Evolutionary conservation across 2,329 filamentous ascomycete species (phyloP).

Genomic region (Colletotrichum gloeosporioides): DNA sequence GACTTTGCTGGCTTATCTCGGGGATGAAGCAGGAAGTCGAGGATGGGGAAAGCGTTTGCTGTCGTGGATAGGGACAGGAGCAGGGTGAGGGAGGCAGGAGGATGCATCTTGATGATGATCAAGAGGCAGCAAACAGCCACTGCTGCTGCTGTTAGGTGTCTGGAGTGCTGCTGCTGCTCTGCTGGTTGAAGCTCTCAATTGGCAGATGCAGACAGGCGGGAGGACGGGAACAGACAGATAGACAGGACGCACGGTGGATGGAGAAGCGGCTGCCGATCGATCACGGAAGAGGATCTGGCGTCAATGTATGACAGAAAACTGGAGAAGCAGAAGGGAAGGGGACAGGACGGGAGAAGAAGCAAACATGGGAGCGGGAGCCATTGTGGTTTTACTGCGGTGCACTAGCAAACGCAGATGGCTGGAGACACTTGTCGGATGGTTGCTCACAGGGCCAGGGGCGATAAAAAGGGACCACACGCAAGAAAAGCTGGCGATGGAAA

Average conservation of each 20-base stretch:
- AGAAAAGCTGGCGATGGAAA: constrained; percentile 16
- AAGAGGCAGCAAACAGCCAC: not conserved
- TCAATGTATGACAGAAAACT: constrained; percentile 1
- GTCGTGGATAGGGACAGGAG: constrained; percentile 28
- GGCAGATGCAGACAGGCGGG: not conserved
- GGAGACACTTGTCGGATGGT: not conserved
- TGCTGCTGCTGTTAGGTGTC: not conserved
- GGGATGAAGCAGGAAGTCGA: constrained; percentile 15
- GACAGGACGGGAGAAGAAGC: not conserved
- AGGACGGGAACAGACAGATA: not conserved
- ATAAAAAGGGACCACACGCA: not conserved
- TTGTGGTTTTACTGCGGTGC: constrained; percentile 19
- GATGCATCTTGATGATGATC: constrained; percentile 33
- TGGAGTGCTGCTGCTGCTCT: not conserved
- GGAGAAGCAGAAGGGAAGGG: constrained; percentile 2
- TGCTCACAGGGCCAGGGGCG: not conserved
- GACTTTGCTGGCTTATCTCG: constrained; percentile 12
- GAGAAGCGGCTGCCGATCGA: not conserved
- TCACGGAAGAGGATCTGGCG: not conserved
- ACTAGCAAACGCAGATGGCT: constrained; percentile 22
- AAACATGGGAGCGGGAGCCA: constrained; percentile 14
- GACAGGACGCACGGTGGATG: not conserved
- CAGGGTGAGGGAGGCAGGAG: constrained; percentile 26
- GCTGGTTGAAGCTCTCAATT: not conserved
- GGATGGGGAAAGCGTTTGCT: constrained; percentile 32